Percentiles rank a stretch among this genome's conserved stretches.
phyloP scores from a whole-genome alignment of 768 basidiomycete species.

The Zangia roseola region DNA sequence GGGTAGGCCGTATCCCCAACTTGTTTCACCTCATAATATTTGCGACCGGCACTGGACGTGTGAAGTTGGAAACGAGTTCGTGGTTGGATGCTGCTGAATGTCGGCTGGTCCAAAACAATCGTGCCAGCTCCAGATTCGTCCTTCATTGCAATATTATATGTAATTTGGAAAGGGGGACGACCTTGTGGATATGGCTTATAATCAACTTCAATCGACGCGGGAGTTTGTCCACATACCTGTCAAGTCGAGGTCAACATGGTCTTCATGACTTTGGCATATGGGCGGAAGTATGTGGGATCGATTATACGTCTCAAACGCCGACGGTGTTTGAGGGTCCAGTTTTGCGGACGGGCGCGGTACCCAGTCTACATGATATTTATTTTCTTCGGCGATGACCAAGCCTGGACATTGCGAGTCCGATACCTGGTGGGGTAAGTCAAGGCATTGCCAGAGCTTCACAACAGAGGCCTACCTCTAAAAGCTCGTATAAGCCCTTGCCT shows the following conservation, averaged over 20 bases:
- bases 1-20: constrained; percentile 87
- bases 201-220: neutral
- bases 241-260: constrained; percentile 82
- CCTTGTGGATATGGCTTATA: constrained; percentile 41
- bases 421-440: constrained; percentile 48
- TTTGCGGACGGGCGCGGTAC: constrained; percentile 74
- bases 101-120: constrained; percentile 70
- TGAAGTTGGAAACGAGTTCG: constrained; percentile 79
- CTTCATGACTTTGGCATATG: constrained; percentile 79
- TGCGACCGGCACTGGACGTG: constrained; percentile 71
- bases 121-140: constrained; percentile 68
- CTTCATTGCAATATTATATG: constrained; percentile 80
- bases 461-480: constrained; percentile 54
- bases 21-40: constrained; percentile 89
- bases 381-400: constrained; percentile 53
- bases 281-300: constrained; percentile 72
- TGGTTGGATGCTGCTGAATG: constrained; percentile 82
- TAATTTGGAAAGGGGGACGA: constrained; percentile 90
- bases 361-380: constrained; percentile 73
- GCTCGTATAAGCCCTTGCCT: constrained; percentile 74
- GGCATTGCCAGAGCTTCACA: neutral
- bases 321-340: constrained; percentile 57
- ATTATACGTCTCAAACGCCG: constrained; percentile 60
- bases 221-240: constrained; percentile 46
- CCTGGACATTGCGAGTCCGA: constrained; percentile 86